Percentiles rank a stretch among this genome's conserved stretches.
Conservation (phyloP, 352 stramenopile genomes). For the Globisporangium apiculatum region DNA sequence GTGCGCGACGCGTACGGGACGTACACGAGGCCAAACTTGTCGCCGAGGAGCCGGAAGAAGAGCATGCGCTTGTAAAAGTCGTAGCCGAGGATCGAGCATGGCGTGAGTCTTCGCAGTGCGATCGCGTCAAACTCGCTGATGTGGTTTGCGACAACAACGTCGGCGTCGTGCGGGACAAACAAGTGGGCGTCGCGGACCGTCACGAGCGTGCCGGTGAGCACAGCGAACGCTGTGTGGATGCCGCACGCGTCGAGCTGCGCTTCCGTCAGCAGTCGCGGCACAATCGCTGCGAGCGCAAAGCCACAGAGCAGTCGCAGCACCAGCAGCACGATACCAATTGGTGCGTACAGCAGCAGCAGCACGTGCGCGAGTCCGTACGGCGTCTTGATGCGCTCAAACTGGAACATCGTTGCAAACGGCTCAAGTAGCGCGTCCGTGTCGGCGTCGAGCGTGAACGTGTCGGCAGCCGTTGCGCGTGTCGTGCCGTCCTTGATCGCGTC, state of each 20-base stretch:
- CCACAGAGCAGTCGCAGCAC: slow-evolving; percentile 24
- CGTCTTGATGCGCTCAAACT: slow-evolving; percentile 58
- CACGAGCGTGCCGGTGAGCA: slow-evolving; percentile 43
- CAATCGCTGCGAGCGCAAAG: slow-evolving; percentile 37
- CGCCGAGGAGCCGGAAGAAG: slow-evolving; percentile 52
- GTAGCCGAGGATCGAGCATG: slow-evolving; percentile 60
- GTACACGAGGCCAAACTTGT: slow-evolving; percentile 59
- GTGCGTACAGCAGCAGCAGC: slow-evolving; percentile 48
- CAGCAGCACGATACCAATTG: slow-evolving; percentile 43
- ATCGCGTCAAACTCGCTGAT: slow-evolving; percentile 71
- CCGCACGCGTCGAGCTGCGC: slow-evolving; percentile 39
- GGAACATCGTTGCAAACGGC: slow-evolving; percentile 54
- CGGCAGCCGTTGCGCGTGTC: neutral
- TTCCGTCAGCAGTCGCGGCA: slow-evolving; percentile 36
- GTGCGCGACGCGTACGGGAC: slow-evolving; percentile 60
- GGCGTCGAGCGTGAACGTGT: slow-evolving; percentile 17
- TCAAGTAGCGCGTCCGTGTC: slow-evolving; percentile 25
- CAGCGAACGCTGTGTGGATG: slow-evolving; percentile 28
- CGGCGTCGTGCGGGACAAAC: slow-evolving; percentile 18
- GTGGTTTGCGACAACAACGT: slow-evolving; percentile 69
- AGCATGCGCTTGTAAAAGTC: slow-evolving; percentile 84
- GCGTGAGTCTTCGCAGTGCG: slow-evolving; percentile 30
- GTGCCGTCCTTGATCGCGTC: slow-evolving; percentile 23
- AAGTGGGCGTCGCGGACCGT: slow-evolving; percentile 28
- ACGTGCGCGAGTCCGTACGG: slow-evolving; percentile 33